Percentiles rank a stretch among this genome's conserved stretches.
These are phyloP conservation scores for Krasilnikovozyma curviuscula DNA, from an alignment of 768 basidiomycete species.

Conservation along the genomic window DNA sequence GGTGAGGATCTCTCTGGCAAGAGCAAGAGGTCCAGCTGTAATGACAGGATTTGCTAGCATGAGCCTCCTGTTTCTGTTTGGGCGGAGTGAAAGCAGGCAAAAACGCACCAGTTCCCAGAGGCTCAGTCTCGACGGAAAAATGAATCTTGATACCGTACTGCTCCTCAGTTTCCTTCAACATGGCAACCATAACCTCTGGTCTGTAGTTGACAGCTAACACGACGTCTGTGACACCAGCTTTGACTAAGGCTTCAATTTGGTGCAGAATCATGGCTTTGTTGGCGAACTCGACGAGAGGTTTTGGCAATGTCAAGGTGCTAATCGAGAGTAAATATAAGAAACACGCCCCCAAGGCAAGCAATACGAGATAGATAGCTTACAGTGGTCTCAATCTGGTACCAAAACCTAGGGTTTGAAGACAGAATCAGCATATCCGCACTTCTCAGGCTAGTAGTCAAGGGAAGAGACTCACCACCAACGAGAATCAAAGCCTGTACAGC, in stretches of 20 bases:
- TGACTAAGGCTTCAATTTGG: slow-evolving; percentile 32
- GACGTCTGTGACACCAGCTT: slow-evolving; percentile 34
- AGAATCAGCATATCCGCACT: not conserved
- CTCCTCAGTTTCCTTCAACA: slow-evolving; percentile 32
- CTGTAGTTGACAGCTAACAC: slow-evolving; percentile 34
- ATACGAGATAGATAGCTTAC: slow-evolving; percentile 21
- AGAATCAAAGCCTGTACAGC: slow-evolving; percentile 30
- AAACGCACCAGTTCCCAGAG: slow-evolving; percentile 31
- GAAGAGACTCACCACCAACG: slow-evolving; percentile 28
- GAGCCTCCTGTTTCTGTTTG: not conserved
- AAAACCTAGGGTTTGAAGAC: slow-evolving; percentile 22
- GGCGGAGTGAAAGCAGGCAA: not conserved
- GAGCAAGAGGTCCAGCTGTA: slow-evolving; percentile 31
- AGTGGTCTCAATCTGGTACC: slow-evolving; percentile 33
- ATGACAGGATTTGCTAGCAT: not conserved
- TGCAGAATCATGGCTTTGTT: slow-evolving; percentile 30
- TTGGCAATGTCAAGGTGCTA: slow-evolving; percentile 28
- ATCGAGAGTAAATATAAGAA: too few species aligned
- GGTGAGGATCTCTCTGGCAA: slow-evolving; percentile 31
- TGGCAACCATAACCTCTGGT: slow-evolving; percentile 33
- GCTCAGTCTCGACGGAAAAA: slow-evolving; percentile 33
- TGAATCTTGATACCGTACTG: slow-evolving; percentile 32
- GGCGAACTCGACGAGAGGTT: slow-evolving; percentile 28
- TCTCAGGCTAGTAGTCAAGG: not conserved
- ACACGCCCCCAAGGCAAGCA: too few species aligned